These are phyloP conservation scores for Dendrocalamus sinicus DNA, from an alignment of 176 grass and related monocot genomes.

Conservation along the genomic window DNA sequence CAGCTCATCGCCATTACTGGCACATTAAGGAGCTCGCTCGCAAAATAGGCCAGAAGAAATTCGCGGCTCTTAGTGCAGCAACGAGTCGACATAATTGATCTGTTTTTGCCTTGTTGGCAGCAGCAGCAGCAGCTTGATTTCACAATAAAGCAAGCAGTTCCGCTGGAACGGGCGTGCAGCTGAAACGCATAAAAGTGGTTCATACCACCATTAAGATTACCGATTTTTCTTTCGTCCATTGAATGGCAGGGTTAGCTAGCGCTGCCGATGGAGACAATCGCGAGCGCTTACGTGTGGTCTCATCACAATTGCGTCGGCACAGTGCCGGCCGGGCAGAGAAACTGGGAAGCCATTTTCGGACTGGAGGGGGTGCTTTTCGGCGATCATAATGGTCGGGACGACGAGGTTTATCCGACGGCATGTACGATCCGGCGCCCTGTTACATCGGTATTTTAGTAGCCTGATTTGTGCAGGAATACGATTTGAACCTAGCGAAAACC, in stretches of 20 bases:
- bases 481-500: background rate
- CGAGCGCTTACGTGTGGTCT: background rate
- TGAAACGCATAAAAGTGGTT: background rate
- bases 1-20: background rate
- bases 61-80: too few relatives aligned
- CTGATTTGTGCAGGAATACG: background rate
- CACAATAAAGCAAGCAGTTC: background rate
- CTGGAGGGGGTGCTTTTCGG: background rate
- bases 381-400: background rate
- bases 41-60: background rate
- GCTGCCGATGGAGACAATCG: background rate
- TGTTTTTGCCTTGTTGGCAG: background rate
- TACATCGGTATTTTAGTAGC: background rate
- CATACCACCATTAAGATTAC: background rate
- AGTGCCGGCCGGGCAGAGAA: background rate
- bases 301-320: background rate
- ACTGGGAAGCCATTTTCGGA: background rate
- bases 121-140: background rate
- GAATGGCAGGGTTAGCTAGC: background rate
- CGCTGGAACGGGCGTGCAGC: background rate
- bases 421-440: background rate
- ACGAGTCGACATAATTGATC: too few relatives aligned
- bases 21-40: background rate
- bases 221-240: background rate
- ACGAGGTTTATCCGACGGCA: background rate